phyloP scores from a whole-genome alignment of 2,329 filamentous ascomycete genomes.

The Colletotrichum simmondsii region DNA sequence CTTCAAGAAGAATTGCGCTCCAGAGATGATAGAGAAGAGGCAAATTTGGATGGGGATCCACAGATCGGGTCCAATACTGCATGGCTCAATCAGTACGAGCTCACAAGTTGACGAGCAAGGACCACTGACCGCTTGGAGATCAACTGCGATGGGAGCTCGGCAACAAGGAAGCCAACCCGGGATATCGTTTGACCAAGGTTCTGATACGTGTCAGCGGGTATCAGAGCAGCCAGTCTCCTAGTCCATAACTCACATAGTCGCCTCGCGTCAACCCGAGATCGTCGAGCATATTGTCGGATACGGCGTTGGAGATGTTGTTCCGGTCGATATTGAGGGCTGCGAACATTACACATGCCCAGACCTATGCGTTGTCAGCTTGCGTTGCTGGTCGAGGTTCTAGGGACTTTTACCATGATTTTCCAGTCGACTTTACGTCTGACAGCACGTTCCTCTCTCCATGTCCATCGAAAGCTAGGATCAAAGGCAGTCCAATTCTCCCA shows the following conservation, averaged over 20 bases:
- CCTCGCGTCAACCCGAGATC: constrained; percentile 45
- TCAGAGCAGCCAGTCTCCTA: neutral
- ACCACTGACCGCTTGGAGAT: constrained; percentile 61
- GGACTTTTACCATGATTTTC: constrained; percentile 47
- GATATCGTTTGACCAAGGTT: constrained; percentile 68
- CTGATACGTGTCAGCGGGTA: constrained; percentile 38
- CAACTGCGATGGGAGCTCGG: constrained; percentile 71
- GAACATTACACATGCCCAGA: constrained; percentile 45
- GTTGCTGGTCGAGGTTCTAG: constrained; percentile 40
- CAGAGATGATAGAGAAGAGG: constrained; percentile 33
- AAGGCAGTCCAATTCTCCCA: constrained; percentile 50
- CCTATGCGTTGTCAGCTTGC: neutral
- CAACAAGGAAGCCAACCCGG: constrained; percentile 62
- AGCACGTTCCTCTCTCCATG: constrained; percentile 43
- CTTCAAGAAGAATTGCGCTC: constrained; percentile 43
- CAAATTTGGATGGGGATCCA: constrained; percentile 43
- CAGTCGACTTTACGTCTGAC: constrained; percentile 42
- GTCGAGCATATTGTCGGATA: constrained; percentile 49
- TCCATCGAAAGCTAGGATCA: constrained; percentile 46
- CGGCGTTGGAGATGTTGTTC: constrained; percentile 39
- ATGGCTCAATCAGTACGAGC: neutral
- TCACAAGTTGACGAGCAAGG: constrained; percentile 38
- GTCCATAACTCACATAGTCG: constrained; percentile 43
- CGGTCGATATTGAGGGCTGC: constrained; percentile 39
- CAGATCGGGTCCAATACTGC: constrained; percentile 42